These are phyloP conservation scores for Tephrocybe sp. DNA, from an alignment of 768 basidiomycete species.

Conservation along the genomic window DNA sequence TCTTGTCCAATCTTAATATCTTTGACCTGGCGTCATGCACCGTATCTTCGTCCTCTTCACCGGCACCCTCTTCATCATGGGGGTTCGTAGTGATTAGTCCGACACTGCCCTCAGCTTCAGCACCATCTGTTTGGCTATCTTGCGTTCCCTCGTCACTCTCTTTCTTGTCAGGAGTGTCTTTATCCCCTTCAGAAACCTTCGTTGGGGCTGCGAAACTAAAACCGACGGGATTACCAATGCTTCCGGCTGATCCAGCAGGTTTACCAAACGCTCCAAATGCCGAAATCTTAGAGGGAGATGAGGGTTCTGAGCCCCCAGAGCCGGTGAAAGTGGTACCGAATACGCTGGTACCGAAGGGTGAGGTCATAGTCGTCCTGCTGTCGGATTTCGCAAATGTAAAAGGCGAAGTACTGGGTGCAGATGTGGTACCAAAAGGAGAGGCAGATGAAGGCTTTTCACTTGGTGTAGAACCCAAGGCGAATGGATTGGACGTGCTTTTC, in stretches of 20 bases:
- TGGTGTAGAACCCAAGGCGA: not conserved
- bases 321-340: not conserved
- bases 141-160: constrained; percentile 7
- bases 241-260: constrained; percentile 34
- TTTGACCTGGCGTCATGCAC: constrained; percentile 55
- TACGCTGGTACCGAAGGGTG: not conserved
- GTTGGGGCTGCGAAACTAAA: constrained; percentile 51
- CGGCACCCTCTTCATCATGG: constrained; percentile 75
- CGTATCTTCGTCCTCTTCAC: constrained; percentile 80
- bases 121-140: constrained; percentile 15
- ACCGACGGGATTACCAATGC: constrained; percentile 62
- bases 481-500: not conserved
- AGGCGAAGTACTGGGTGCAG: constrained; percentile 2
- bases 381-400: not conserved
- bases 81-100: constrained; percentile 25
- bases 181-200: constrained; percentile 22
- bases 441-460: not conserved
- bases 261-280: constrained; percentile 32
- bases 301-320: constrained; percentile 2
- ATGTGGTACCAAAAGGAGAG: constrained; percentile 3
- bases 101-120: constrained; percentile 22
- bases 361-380: not conserved
- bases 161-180: constrained; percentile 4
- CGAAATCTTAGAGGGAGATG: constrained; percentile 12
- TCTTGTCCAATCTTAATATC: constrained; percentile 55